phyloP scores from a whole-genome alignment of 2,329 filamentous ascomycete species.

The Dothidotthia symphoricarpi region DNA sequence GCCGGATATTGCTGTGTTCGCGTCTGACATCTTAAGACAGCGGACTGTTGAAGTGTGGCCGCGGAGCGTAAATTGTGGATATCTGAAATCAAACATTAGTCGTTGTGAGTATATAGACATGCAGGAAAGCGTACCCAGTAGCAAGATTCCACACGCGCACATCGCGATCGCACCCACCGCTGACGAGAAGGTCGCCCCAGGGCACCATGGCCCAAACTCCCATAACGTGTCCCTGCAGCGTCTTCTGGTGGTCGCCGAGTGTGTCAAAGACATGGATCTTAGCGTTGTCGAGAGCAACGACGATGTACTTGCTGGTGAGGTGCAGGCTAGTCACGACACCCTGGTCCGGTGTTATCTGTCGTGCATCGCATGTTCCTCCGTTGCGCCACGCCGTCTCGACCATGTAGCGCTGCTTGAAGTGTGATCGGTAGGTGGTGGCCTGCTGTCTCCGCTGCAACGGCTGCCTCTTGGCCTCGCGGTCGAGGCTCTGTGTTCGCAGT shows the following conservation, averaged over 20 bases:
- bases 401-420: conserved; percentile 96
- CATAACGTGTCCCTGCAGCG: conserved; percentile 94
- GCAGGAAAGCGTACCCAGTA: conserved; percentile 65
- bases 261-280: conserved; percentile 98
- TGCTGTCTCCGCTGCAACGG: conserved; percentile 52
- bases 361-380: conserved; percentile 77
- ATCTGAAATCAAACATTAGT: conserved; percentile 19
- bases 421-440: conserved; percentile 83
- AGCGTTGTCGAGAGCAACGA: conserved; percentile 94
- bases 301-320: conserved; percentile 92
- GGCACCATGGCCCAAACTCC: conserved; percentile 99
- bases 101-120: neutral
- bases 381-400: conserved; percentile 96
- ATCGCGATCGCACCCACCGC: conserved; percentile 93
- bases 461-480: conserved; percentile 48
- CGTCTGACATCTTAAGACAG: conserved; percentile 96
- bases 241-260: conserved; percentile 82
- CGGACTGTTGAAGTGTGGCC: conserved; percentile 96
- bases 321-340: conserved; percentile 96
- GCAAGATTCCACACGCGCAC: conserved; percentile 96
- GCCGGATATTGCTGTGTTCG: conserved; percentile 90
- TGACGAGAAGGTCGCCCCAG: conserved; percentile 92
- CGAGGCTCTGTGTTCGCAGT: conserved; percentile 56
- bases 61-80: conserved; percentile 62
- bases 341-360: conserved; percentile 92